Percentiles rank a stretch among this genome's conserved stretches.
phyloP scores from a whole-genome alignment of 257 asterid species.

The Scutellaria galericulata region DNA sequence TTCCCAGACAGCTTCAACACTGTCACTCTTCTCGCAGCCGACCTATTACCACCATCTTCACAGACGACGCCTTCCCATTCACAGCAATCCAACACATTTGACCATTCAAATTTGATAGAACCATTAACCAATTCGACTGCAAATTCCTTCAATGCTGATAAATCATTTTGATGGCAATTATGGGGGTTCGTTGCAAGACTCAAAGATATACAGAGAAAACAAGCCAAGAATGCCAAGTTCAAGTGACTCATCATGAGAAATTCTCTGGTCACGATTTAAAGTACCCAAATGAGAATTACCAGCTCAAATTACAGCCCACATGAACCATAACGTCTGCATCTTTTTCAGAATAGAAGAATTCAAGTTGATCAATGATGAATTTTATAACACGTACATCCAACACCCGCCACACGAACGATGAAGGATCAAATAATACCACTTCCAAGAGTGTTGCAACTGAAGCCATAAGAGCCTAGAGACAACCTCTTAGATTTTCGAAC shows the following conservation, averaged over 20 bases:
- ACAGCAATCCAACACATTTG: conserved; percentile 59
- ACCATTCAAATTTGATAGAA: conserved; percentile 62
- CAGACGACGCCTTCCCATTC: conserved; percentile 86
- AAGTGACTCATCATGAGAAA: conserved; percentile 41
- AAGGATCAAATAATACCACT: too few species aligned
- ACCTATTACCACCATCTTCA: conserved; percentile 38
- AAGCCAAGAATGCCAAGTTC: conserved; percentile 54
- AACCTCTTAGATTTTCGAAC: too few species aligned
- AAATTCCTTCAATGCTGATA: conserved; percentile 66
- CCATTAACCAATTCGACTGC: conserved; percentile 65
- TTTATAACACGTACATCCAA: too few species aligned
- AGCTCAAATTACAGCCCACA: conserved; percentile 41
- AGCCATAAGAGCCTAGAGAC: too few species aligned
- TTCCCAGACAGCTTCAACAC: conserved; percentile 61
- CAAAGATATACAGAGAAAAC: conserved; percentile 46
- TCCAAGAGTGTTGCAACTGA: too few species aligned
- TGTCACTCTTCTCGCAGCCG: conserved; percentile 49
- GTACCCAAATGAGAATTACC: conserved; percentile 30
- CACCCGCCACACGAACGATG: too few species aligned
- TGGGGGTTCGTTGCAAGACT: conserved; percentile 51
- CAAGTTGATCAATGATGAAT: too few species aligned
- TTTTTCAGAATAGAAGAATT: too few species aligned
- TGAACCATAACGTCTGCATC: conserved; percentile 28
- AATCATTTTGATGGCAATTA: conserved; percentile 68
- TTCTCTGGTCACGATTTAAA: conserved; percentile 43